Evolutionary conservation across 202 grass and related monocot species (phyloP).

Genomic region (Hordeum pubiflorum): DNA sequence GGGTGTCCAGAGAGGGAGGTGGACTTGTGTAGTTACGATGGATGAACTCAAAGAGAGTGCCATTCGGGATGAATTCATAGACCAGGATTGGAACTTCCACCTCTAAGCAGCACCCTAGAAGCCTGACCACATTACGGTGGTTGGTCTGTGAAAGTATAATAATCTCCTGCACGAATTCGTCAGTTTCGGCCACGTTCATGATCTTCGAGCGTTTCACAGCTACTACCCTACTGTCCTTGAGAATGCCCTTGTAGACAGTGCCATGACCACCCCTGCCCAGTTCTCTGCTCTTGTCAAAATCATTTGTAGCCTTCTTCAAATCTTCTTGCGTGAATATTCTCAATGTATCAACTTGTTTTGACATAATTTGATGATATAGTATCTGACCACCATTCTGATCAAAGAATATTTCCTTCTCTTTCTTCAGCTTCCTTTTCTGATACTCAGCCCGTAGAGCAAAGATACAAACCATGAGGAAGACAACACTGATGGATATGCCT

Average conservation of each 20-base stretch:
- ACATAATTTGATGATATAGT: slow-evolving; percentile 5
- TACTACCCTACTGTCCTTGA: neutral
- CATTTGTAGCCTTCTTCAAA: neutral
- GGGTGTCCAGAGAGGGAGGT: neutral
- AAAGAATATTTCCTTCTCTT: slow-evolving; percentile 18
- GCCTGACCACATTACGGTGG: neutral
- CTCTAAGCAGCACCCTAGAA: neutral
- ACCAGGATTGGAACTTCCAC: neutral
- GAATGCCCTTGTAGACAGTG: neutral
- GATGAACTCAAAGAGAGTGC: neutral
- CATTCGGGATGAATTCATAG: neutral
- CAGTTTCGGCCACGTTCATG: neutral
- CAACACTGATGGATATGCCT: neutral
- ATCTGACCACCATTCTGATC: slow-evolving; percentile 6
- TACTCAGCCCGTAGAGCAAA: neutral
- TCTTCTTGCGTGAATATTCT: neutral
- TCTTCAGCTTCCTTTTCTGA: neutral
- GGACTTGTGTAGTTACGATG: neutral
- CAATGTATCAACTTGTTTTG: neutral
- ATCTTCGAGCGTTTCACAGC: neutral
- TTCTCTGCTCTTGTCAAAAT: neutral
- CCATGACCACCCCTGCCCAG: neutral
- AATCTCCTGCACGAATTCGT: neutral
- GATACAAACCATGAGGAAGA: neutral
- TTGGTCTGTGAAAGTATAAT: neutral